Conservation (phyloP, 148 eudicot species). For the Vaccinium darrowii region DNA sequence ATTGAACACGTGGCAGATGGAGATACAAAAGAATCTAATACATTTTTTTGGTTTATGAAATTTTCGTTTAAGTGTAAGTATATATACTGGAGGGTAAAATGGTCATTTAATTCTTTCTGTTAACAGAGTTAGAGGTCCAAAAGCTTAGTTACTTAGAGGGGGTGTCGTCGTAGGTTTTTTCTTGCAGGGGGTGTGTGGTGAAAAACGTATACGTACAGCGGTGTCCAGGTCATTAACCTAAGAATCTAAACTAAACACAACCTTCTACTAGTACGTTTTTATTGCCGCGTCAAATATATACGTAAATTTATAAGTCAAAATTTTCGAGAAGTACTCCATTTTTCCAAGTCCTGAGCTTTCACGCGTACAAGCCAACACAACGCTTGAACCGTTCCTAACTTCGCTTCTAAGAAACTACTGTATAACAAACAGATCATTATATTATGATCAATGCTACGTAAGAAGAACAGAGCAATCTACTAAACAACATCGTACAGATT, state of each 20-base stretch:
- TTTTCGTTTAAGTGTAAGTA: no score
- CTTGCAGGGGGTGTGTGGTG: no score
- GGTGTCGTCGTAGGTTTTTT: no score
- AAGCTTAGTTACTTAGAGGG: no score
- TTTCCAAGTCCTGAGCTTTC: neutral
- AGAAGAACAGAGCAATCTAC: neutral
- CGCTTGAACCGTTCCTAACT: neutral
- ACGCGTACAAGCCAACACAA: neutral
- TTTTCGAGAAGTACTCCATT: neutral
- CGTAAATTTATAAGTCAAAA: neutral
- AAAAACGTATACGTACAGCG: no score
- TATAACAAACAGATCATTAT: neutral
- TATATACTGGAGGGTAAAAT: no score
- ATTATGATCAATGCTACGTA: neutral
- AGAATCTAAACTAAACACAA: no score
- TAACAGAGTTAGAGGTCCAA: no score
- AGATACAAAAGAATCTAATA: constrained; percentile 16
- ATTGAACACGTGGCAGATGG: constrained; percentile 65
- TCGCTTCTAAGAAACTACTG: neutral
- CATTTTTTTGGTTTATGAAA: no score
- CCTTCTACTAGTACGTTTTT: no score
- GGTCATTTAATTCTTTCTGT: no score
- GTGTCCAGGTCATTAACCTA: no score
- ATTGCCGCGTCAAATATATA: neutral
- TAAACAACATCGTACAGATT: neutral